phyloP scores from a whole-genome alignment of 805 yeast species.

The Spathaspora arborariae region DNA sequence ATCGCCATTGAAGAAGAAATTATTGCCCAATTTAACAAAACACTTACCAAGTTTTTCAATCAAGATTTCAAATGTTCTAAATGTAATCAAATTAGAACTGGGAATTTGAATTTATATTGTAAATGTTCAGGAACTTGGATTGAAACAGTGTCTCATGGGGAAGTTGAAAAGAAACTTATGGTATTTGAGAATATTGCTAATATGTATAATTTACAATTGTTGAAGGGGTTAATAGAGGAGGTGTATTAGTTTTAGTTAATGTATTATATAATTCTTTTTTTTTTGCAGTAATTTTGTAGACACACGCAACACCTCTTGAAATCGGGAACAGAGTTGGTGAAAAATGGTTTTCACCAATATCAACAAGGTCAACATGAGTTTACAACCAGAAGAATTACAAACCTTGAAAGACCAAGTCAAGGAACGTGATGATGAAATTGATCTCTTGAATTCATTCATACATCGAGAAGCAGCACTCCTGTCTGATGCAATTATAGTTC shows the following conservation, averaged over 20 bases:
- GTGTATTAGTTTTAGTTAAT: background rate
- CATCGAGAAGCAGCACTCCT: constrained; percentile 21
- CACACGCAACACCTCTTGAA: background rate
- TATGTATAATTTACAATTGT: constrained; percentile 55
- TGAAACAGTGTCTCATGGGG: constrained; percentile 46
- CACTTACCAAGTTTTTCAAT: constrained; percentile 55
- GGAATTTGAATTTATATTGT: constrained; percentile 71
- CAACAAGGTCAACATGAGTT: background rate
- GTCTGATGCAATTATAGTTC: constrained; percentile 39
- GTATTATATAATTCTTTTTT: background rate
- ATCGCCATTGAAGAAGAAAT: constrained; percentile 76
- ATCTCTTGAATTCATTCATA: constrained; percentile 32
- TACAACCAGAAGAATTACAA: background rate
- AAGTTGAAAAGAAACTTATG: constrained; percentile 41
- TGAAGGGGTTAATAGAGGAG: constrained; percentile 37
- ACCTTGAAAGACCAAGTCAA: constrained; percentile 14
- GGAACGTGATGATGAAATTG: constrained; percentile 32
- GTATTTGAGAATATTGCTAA: constrained; percentile 58
- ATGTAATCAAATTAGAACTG: constrained; percentile 65
- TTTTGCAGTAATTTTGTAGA: background rate
- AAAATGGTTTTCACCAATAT: background rate
- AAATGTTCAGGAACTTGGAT: constrained; percentile 86
- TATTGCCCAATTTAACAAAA: constrained; percentile 56
- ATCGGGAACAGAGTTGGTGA: background rate
- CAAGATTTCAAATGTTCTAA: constrained; percentile 83